Evolutionary conservation across 805 yeast genomes (phyloP).

Genomic region (Hanseniaspora thailandica): DNA sequence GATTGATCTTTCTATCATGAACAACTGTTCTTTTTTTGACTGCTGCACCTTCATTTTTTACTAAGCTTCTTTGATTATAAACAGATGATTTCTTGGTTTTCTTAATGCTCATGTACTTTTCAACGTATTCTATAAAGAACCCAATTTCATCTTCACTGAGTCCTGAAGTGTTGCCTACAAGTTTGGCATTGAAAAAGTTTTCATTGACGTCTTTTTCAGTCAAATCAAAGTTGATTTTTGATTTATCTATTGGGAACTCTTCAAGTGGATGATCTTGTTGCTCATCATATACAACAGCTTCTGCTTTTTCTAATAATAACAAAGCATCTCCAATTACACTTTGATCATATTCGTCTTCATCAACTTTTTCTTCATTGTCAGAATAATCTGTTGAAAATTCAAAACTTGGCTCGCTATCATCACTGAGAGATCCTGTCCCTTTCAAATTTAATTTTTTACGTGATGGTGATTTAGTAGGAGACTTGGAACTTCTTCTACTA

Average conservation of each 20-base stretch:
- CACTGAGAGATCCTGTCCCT: too few relatives aligned
- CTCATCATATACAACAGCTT: too few relatives aligned
- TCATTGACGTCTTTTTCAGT: slow-evolving; percentile 5
- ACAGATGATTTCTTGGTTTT: background rate
- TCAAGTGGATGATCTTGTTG: background rate
- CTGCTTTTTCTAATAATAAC: background rate
- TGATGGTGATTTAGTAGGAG: too few relatives aligned
- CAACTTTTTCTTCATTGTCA: background rate
- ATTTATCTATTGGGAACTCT: background rate
- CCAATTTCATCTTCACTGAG: slow-evolving; percentile 1
- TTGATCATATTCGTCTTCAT: background rate
- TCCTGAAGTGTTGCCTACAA: background rate
- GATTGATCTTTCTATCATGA: background rate
- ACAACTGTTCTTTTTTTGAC: background rate
- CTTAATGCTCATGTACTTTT: background rate
- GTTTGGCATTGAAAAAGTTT: slow-evolving; percentile 7
- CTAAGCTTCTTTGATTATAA: background rate
- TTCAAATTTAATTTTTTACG: background rate
- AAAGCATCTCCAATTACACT: too few relatives aligned
- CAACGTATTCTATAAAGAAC: slow-evolving; percentile 1
- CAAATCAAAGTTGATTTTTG: background rate
- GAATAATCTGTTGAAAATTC: background rate
- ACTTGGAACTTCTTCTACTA: too few relatives aligned
- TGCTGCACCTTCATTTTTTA: background rate
- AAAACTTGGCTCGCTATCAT: background rate